Base-by-base conservation (phyloP, 2,329 filamentous ascomycete species). In the Aaosphaeria pasadenensis region DNA sequence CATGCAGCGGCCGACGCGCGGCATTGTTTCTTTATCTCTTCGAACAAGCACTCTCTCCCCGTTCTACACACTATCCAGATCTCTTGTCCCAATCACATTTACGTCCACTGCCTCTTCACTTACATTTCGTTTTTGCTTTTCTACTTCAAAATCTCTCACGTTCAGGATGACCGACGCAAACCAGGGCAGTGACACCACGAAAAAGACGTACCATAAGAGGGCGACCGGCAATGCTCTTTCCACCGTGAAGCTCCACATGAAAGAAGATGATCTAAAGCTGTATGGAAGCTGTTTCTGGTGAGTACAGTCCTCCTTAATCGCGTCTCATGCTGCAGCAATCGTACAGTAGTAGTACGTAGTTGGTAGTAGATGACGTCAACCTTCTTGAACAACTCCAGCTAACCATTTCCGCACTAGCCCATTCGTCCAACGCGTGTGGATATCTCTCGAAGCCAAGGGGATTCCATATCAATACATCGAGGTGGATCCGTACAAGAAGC, bases 351-450 rank as follows among this genome's bases (percentile, higher is more conserved):
- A 24, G 17, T 24, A 24, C 3, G 17, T 4, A 36, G 4, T 36
- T 4, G 33, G 4, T 9, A 36, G 33, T 42, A 11, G 31, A 47
- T 59, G 46, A 55, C 51, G 50, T 56, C 52, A 57, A 48, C 7
- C 9, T 30, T 39, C n/a, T 11, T 13, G 48, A 13, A 29, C 36
- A 13, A 30, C 30, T 11, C 13, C 36, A 7, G 13, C 52, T 62
- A 53, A 63, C 51, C 32, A 13, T 24, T 9, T 13, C 3, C 7
- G 2, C 36, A 45, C 7, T 48, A 88, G 87, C 62, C 89, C 89
- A 29, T 94, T 92, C 64, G 89, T 90, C 1, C 89, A 95, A 65
- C 83, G 89, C 13, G 87, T 94, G 29, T 95, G 90, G 90, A 94
- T 95, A 54, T 87, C 89, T 1, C 77, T 95, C 33, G 89, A 95